phyloP scores from a whole-genome alignment of 169 alveolate genomes.

The Theileria equi region DNA sequence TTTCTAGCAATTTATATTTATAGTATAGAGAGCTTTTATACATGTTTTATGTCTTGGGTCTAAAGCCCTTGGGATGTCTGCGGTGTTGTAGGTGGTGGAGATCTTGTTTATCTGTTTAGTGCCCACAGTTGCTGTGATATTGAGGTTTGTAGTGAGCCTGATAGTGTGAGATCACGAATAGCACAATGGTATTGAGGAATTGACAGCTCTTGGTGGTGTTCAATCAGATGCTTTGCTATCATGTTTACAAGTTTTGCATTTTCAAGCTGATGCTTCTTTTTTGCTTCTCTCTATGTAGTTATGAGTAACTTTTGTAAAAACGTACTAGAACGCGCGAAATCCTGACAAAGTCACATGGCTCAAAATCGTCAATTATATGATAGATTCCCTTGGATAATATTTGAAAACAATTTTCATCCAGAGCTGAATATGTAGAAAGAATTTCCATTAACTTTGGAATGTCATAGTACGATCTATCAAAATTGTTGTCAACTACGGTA shows the following conservation, averaged over 20 bases:
- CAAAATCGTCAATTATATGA: slow-evolving; percentile 66
- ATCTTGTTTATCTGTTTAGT: slow-evolving; percentile 21
- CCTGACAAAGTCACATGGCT: slow-evolving; percentile 75
- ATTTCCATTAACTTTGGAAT: slow-evolving; percentile 64
- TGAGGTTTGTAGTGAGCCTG: slow-evolving; percentile 29
- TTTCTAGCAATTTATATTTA: not conserved
- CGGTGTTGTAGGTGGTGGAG: not conserved
- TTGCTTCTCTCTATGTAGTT: slow-evolving; percentile 4
- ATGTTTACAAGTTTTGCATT: slow-evolving; percentile 62
- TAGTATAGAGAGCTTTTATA: not conserved
- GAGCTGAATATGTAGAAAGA: slow-evolving; percentile 41
- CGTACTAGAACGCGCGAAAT: slow-evolving; percentile 71
- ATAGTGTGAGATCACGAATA: slow-evolving; percentile 42
- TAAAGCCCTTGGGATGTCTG: slow-evolving; percentile 39
- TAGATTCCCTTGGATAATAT: slow-evolving; percentile 66
- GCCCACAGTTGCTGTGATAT: slow-evolving; percentile 32
- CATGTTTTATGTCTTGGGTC: not conserved
- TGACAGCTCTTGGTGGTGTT: slow-evolving; percentile 59
- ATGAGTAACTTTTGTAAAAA: not conserved
- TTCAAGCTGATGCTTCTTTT: slow-evolving; percentile 12
- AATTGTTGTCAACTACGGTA: slow-evolving; percentile 19
- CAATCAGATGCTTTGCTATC: slow-evolving; percentile 56
- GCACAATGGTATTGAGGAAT: slow-evolving; percentile 67
- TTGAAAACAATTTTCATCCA: slow-evolving; percentile 59
- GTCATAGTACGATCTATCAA: slow-evolving; percentile 46